Evolutionary conservation across 1,284 basidiomycete species (phyloP).

Genomic region (Rhodotorula glutinis): DNA sequence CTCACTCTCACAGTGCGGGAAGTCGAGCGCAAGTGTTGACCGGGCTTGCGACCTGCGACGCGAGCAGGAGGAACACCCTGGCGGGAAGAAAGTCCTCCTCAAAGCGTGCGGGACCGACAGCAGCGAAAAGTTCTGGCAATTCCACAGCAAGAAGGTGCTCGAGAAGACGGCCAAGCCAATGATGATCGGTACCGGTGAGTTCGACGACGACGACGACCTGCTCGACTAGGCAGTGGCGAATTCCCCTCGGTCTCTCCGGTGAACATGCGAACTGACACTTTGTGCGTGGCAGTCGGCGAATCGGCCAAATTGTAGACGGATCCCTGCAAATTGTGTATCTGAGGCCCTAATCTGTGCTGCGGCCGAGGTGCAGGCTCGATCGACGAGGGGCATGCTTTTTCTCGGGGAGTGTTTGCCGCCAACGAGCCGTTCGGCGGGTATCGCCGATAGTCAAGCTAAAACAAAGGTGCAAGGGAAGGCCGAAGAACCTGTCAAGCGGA

Average conservation of each 20-base stretch:
- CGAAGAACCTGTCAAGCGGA: not conserved
- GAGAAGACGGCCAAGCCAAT: conserved; percentile 33
- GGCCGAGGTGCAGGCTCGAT: too few relatives aligned
- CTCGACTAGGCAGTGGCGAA: too few relatives aligned
- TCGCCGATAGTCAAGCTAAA: too few relatives aligned
- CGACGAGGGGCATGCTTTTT: too few relatives aligned
- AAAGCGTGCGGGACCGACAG: conserved; percentile 37
- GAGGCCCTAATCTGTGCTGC: too few relatives aligned
- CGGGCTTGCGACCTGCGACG: not conserved
- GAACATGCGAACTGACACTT: not conserved
- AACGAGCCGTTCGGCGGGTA: too few relatives aligned
- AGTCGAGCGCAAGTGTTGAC: not conserved
- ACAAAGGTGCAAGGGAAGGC: too few relatives aligned
- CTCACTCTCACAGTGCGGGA: not conserved
- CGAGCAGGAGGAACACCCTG: not conserved
- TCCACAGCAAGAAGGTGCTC: conserved; percentile 37
- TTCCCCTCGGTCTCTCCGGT: too few relatives aligned
- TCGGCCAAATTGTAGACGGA: conserved; percentile 7
- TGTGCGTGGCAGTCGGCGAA: conserved; percentile 1
- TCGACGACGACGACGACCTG: too few relatives aligned
- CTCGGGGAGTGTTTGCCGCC: too few relatives aligned
- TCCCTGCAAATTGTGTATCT: not conserved
- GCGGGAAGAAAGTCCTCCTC: conserved; percentile 37
- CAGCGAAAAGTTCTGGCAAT: conserved; percentile 39
- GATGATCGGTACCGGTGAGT: conserved; percentile 23